Evolutionary conservation across 2,329 filamentous ascomycete species (phyloP), one percentile per base, ranked within the genome.

Genomic region (Phoma sp.): DNA sequence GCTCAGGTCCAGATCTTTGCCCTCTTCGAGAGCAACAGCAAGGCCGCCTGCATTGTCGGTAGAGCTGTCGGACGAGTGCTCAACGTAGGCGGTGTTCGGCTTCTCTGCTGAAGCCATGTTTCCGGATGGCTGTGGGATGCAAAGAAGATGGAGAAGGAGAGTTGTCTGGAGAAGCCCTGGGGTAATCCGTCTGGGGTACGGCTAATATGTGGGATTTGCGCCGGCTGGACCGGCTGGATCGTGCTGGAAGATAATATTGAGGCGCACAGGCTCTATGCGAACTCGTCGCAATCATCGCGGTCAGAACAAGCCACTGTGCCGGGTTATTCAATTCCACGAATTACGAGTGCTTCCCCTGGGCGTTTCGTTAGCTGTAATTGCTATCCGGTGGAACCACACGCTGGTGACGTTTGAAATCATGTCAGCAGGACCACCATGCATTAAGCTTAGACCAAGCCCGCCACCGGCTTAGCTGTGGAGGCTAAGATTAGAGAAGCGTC

Each of bases 71-170:
- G 60, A 58, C 12, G 47, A 41, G 10, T 52, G 50, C 52, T 63
- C 63, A 12, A 57, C n/a, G 21, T 48, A 47, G 27, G 49, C 48
- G 15, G 51, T 49, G 25, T 31, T 56, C 9, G 51, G n/a, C 40
- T 66, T 66, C 46, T 64, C 55, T 29, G 43, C 50, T 22, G 59
- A 62, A 37, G 62, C 58, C 63, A 66, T 66, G 17, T 17, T 52
- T 40, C 32, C 7, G 39, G n/a, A 32, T 21, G 50, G 32, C 38
- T 43, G 10, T 40, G 24, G 3, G 2, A 17, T 39, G 39, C 12
- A 19, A 25, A 33, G n/a, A 13, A 29, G n/a, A 19, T 36, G 15
- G 21, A 46, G 37, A 39, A 39, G 46, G 39, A 29, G 31, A 32
- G n/a, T 15, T 37, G 32, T 53, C 49, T 43, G 50, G 57, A 48